Conservation (phyloP, 2,329 filamentous ascomycete genomes). For the Diaporthe sp. region DNA sequence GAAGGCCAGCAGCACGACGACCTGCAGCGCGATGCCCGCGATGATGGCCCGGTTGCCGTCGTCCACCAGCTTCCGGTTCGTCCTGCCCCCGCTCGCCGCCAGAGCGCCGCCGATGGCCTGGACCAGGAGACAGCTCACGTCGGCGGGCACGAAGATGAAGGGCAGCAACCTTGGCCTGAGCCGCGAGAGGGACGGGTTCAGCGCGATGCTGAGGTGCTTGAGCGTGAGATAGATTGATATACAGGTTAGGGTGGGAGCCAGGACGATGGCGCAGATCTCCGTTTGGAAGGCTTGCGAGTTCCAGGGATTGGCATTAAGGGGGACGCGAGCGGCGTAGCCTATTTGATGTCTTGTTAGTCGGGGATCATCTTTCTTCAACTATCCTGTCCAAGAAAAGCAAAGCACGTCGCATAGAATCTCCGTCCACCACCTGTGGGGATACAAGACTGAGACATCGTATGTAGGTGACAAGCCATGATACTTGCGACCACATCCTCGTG, state of each 20-base stretch:
- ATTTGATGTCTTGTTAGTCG: not conserved
- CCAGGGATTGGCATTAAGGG: constrained; percentile 67
- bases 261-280: constrained; percentile 71
- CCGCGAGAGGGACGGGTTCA: constrained; percentile 64
- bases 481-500: not conserved
- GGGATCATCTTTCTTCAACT: constrained; percentile 1
- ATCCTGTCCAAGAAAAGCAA: not conserved
- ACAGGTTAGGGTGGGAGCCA: constrained; percentile 71
- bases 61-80: constrained; percentile 54
- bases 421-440: not conserved
- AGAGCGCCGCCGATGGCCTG: constrained; percentile 70
- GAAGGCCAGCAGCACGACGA: constrained; percentile 62
- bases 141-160: constrained; percentile 69
- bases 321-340: constrained; percentile 67
- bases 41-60: constrained; percentile 66
- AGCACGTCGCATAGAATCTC: not conserved
- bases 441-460: not conserved
- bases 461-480: not conserved
- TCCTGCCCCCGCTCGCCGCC: constrained; percentile 58
- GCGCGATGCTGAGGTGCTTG: constrained; percentile 67
- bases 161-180: constrained; percentile 66
- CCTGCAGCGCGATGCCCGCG: constrained; percentile 67
- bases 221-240: constrained; percentile 74
- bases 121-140: constrained; percentile 69
- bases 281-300: constrained; percentile 66